phyloP scores from a whole-genome alignment of 1,284 basidiomycete species.

The Boletus mariae region DNA sequence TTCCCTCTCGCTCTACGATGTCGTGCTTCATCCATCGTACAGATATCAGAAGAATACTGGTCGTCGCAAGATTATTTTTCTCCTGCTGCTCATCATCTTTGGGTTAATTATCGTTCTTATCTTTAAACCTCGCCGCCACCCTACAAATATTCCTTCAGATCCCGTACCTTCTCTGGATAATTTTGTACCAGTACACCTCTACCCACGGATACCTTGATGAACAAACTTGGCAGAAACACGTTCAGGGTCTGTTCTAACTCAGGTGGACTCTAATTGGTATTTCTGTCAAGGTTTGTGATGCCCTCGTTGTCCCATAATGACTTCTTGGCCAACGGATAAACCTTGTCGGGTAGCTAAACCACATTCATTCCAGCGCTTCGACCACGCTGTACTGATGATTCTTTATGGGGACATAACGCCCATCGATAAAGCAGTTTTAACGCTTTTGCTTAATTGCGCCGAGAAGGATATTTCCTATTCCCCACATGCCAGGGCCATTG shows the following conservation, averaged over 20 bases:
- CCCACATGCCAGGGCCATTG: constrained; percentile 1
- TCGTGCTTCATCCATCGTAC: constrained; percentile 15
- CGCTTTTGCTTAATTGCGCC: constrained; percentile 11
- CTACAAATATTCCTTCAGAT: constrained; percentile 22
- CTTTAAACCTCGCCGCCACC: constrained; percentile 67
- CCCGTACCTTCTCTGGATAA: constrained; percentile 20
- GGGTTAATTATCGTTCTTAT: constrained; percentile 79
- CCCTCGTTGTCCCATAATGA: constrained; percentile 5
- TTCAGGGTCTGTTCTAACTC: constrained; percentile 7
- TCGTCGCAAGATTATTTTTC: constrained; percentile 87
- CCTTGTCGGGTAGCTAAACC: constrained; percentile 8
- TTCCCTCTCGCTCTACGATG: neutral
- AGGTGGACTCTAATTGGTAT: constrained; percentile 2
- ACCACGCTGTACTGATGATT: constrained; percentile 4
- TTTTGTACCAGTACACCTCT: constrained; percentile 32
- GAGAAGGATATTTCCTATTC: neutral
- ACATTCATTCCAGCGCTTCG: constrained; percentile 9
- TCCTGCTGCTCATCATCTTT: constrained; percentile 86
- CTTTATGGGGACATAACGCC: constrained; percentile 5
- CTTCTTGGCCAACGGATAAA: constrained; percentile 10
- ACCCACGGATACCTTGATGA: constrained; percentile 34
- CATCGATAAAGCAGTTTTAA: constrained; percentile 22
- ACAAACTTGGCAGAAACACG: constrained; percentile 15
- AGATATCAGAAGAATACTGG: constrained; percentile 94
- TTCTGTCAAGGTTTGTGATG: constrained; percentile 19